Base-by-base conservation (phyloP, 176 grass and related monocot genomes). In the Alopecurus myosuroides region DNA sequence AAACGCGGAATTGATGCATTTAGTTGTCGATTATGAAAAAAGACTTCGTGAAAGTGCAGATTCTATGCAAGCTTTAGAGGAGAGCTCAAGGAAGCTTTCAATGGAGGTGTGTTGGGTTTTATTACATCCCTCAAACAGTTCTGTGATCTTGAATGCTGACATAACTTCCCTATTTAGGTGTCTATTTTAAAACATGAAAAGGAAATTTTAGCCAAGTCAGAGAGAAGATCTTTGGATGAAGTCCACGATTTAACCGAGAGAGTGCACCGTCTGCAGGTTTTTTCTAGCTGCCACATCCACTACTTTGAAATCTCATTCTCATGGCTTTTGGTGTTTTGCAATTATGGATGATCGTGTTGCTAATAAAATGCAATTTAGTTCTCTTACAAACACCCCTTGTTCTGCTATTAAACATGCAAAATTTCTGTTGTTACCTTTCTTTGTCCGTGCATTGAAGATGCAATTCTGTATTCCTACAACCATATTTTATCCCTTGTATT, bases 251-350 rank as follows among this genome's bases (percentile, higher is more conserved):
- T 99, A 53, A 88, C 86, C 6, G 83, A 82, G 77, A 90, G 94
- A 86, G 91, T 99, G 55, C 88, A 92, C 87, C 93, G 93, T 61
- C 88, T 99, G 66, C 97, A 99, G 93, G 92, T 99, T 58, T 22
- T 79, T 76, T 23, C 23, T 49, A 31, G 6, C 0, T 48, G 12
- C 51, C 31, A 35, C 35, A 29, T 57, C 18, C 15, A 51, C 34
- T 77, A 28, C 69, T 74, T 33, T 72, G 45, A 33, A 52, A 77
- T 60, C 29, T 80, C 9, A 41, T 37, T 81, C 61, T 30, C 42
- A 25, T 63, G 50, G 9, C 34, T 45, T 39, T 6, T 37, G 5
- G 18, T 63, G 28, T 63, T 63, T 31, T 31, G 60, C 60, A 63
- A 8, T 17, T 63, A 26, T 58, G 55, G 13, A 76, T 74, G 36